Conservation (phyloP, 2,329 filamentous ascomycete species). For the Hirsutella rhossiliensis region DNA sequence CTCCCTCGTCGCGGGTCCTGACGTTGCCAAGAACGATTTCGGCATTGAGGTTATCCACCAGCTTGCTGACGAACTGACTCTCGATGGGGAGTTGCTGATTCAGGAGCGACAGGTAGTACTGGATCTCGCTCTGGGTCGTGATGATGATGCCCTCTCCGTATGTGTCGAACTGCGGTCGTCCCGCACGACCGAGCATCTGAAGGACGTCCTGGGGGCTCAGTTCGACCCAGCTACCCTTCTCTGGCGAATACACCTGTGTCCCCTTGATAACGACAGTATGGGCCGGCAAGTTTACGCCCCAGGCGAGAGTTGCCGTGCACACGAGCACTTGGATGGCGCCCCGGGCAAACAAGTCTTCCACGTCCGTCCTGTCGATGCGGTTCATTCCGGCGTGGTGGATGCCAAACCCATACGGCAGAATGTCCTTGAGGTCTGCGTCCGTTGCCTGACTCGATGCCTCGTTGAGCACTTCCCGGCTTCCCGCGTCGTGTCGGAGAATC, state of each 20-base stretch:
- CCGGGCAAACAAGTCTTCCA: slow-evolving; percentile 87
- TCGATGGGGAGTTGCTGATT: slow-evolving; percentile 98
- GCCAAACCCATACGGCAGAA: slow-evolving; percentile 91
- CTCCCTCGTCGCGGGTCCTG: slow-evolving; percentile 81
- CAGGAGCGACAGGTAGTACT: slow-evolving; percentile 91
- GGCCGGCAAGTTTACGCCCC: slow-evolving; percentile 96
- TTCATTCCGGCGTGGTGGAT: slow-evolving; percentile 98
- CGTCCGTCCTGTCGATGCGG: slow-evolving; percentile 84
- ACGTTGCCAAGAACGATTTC: slow-evolving; percentile 93
- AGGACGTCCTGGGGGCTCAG: slow-evolving; percentile 93
- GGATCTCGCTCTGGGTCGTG: slow-evolving; percentile 86
- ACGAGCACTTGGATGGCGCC: slow-evolving; percentile 91
- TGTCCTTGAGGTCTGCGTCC: slow-evolving; percentile 82
- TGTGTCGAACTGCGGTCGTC: slow-evolving; percentile 90
- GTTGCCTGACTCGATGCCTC: slow-evolving; percentile 74
- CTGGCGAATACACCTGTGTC: slow-evolving; percentile 93
- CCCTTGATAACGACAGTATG: slow-evolving; percentile 99
- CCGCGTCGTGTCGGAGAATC: slow-evolving; percentile 85
- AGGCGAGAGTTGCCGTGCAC: slow-evolving; percentile 94
- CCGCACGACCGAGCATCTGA: slow-evolving; percentile 96
- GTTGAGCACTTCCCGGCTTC: slow-evolving; percentile 75
- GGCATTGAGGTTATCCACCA: slow-evolving; percentile 93
- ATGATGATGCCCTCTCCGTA: slow-evolving; percentile 99
- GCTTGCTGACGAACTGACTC: slow-evolving; percentile 83
- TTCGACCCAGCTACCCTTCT: slow-evolving; percentile 98